Evolutionary conservation across 768 basidiomycete genomes (phyloP).

Genomic region (Leccinum imitatum): DNA sequence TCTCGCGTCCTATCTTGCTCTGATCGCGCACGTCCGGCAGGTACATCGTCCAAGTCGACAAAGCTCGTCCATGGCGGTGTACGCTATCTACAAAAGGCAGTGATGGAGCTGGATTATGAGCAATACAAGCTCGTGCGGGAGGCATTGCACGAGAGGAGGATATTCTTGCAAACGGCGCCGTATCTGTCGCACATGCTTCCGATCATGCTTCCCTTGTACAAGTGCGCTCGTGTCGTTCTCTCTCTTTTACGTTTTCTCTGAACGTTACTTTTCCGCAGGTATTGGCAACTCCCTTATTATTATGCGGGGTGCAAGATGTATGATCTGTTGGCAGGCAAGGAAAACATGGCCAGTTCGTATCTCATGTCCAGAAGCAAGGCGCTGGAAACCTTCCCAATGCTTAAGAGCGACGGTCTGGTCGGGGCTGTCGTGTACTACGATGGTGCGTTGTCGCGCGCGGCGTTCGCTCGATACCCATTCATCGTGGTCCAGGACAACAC

Average conservation of each 20-base stretch:
- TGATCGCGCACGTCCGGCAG: constrained; percentile 36
- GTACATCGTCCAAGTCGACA: constrained; percentile 95
- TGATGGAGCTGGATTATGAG: constrained; percentile 94
- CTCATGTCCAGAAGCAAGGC: constrained; percentile 94
- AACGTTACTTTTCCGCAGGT: constrained; percentile 40
- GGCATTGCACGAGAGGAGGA: constrained; percentile 87
- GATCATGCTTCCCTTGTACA: constrained; percentile 97
- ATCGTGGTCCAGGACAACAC: constrained; percentile 71
- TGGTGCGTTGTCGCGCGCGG: constrained; percentile 47
- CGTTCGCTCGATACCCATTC: neutral
- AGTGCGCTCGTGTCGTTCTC: constrained; percentile 42
- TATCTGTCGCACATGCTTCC: constrained; percentile 92
- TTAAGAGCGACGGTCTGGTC: constrained; percentile 88
- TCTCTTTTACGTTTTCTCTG: constrained; percentile 4
- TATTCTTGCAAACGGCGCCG: constrained; percentile 94
- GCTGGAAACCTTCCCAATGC: constrained; percentile 93
- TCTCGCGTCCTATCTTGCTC: neutral
- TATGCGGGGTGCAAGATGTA: constrained; percentile 95
- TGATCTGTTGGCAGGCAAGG: constrained; percentile 90
- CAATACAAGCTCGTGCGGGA: constrained; percentile 96
- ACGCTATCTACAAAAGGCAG: constrained; percentile 94
- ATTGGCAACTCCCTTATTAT: constrained; percentile 98
- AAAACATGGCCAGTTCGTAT: constrained; percentile 96
- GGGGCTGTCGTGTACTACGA: constrained; percentile 98
- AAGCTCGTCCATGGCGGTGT: constrained; percentile 99